These are phyloP conservation scores for Calonectria pauciramosa DNA, from an alignment of 2,329 filamentous ascomycete species.

Conservation along the genomic window DNA sequence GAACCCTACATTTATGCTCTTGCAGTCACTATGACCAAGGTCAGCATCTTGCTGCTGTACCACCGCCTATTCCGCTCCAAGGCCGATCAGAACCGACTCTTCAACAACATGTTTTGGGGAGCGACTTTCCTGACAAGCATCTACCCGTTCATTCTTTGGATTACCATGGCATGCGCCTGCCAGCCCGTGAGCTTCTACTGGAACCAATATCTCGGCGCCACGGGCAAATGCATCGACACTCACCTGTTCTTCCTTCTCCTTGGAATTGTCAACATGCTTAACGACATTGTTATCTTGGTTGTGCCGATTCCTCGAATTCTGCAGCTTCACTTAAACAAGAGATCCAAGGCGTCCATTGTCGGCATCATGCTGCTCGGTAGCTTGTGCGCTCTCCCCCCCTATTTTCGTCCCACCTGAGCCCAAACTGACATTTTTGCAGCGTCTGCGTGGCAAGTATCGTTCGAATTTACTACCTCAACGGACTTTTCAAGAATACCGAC, in stretches of 20 bases:
- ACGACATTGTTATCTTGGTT: constrained; percentile 26
- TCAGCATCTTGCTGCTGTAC: constrained; percentile 29
- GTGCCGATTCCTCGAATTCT: constrained; percentile 30
- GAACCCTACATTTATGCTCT: constrained; percentile 25
- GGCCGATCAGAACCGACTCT: constrained; percentile 16
- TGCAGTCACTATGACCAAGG: constrained; percentile 27
- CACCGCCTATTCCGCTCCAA: constrained; percentile 28
- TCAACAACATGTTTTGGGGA: constrained; percentile 10
- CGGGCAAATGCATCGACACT: constrained; percentile 28
- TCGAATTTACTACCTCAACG: constrained; percentile 32
- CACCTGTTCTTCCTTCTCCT: constrained; percentile 28
- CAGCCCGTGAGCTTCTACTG: constrained; percentile 27
- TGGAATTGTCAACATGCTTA: constrained; percentile 32
- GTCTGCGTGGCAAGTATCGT: constrained; percentile 33
- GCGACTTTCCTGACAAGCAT: constrained; percentile 1
- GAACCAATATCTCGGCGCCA: constrained; percentile 26
- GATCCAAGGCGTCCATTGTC: constrained; percentile 22
- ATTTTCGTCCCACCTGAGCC: no score
- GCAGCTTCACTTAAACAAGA: constrained; percentile 22
- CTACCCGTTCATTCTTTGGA: constrained; percentile 28
- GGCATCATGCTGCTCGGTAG: constrained; percentile 32
- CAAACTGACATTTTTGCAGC: background rate
- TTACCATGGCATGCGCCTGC: constrained; percentile 30
- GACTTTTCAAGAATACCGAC: constrained; percentile 23
- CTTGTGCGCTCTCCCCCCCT: constrained; percentile 20